Evolutionary conservation across 1,284 basidiomycete species (phyloP).

Genomic region (Puccinia hordei): DNA sequence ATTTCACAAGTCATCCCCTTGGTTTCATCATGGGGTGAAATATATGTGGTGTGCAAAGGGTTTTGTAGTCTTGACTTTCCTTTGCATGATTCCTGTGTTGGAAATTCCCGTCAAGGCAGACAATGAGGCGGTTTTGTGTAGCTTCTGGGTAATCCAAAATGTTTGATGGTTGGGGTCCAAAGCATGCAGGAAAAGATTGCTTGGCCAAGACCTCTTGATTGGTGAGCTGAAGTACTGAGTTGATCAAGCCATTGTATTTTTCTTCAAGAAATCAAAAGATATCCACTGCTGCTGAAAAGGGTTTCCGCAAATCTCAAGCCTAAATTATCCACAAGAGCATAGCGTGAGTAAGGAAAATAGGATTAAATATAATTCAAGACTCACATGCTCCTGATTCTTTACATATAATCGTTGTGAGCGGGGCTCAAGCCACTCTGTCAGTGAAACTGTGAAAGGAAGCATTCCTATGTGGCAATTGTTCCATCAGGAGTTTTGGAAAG

Average conservation of each 20-base stretch:
- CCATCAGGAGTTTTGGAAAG: conserved; percentile 13
- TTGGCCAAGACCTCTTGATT: neutral
- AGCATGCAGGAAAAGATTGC: neutral
- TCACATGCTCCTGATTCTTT: neutral
- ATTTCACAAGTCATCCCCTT: neutral
- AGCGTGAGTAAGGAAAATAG: too few species aligned
- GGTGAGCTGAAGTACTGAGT: neutral
- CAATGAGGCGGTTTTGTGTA: neutral
- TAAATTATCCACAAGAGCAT: too few species aligned
- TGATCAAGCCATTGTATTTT: neutral
- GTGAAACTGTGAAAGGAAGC: neutral
- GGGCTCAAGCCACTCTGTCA: neutral
- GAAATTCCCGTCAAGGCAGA: conserved; percentile 11
- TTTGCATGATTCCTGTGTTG: conserved; percentile 13
- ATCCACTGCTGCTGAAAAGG: neutral
- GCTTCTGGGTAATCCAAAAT: neutral
- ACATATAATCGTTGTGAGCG: neutral
- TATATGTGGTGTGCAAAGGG: neutral
- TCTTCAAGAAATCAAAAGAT: neutral
- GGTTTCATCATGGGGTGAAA: too few species aligned
- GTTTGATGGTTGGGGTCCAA: neutral
- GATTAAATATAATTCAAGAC: neutral
- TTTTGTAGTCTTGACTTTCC: neutral
- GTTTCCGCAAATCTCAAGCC: neutral
- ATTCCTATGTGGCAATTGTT: conserved; percentile 17